Conservation (phyloP, 306 rosid genomes). For the Fragaria vesca region DNA sequence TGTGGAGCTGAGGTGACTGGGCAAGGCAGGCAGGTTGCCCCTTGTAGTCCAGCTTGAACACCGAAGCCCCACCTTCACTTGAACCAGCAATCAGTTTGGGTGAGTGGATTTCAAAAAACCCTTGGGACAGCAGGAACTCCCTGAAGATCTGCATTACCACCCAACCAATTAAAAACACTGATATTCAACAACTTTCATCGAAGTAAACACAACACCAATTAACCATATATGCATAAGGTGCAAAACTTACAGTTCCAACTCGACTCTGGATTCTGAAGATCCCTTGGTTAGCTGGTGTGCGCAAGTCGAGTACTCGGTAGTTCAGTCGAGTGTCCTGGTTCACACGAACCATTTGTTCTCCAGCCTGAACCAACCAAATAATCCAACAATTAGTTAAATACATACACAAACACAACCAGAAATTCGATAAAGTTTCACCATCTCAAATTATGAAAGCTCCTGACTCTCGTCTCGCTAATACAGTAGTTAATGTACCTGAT, state of each 20-base stretch:
- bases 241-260: slow-evolving; percentile 48
- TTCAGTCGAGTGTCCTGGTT: slow-evolving; percentile 90
- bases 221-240: background rate
- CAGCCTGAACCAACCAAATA: slow-evolving; percentile 53
- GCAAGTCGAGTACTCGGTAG: slow-evolving; percentile 62
- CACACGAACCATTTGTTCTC: slow-evolving; percentile 77
- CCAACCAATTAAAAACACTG: slow-evolving; percentile 19
- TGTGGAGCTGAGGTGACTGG: slow-evolving; percentile 95
- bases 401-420: background rate
- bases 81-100: slow-evolving; percentile 86
- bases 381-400: slow-evolving; percentile 6
- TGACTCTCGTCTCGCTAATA: background rate
- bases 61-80: slow-evolving; percentile 98
- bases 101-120: slow-evolving; percentile 70
- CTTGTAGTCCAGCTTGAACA: slow-evolving; percentile 80
- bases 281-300: slow-evolving; percentile 83
- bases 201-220: background rate
- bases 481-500: slow-evolving; percentile 37
- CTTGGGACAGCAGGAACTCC: slow-evolving; percentile 54
- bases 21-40: slow-evolving; percentile 92
- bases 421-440: background rate
- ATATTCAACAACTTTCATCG: background rate
- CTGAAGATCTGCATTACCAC: slow-evolving; percentile 57
- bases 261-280: slow-evolving; percentile 69
- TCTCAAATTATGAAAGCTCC: background rate